Evolutionary conservation across 1,284 basidiomycete species (phyloP).

Genomic region (Agaricales sp.): DNA sequence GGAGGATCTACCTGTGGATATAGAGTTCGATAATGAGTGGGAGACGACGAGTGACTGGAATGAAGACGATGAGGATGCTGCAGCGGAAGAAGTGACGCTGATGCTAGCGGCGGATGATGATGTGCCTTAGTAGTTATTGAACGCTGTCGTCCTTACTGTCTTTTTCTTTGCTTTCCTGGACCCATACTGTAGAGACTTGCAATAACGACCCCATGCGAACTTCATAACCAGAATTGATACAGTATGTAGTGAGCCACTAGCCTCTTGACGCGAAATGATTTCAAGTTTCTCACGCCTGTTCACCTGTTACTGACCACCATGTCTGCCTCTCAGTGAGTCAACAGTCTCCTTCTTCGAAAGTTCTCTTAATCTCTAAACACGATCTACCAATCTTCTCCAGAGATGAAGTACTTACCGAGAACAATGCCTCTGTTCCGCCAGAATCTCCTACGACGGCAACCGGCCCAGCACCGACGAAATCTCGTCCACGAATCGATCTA

Average conservation of each 20-base stretch:
- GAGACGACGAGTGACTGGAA: slow-evolving; percentile 84
- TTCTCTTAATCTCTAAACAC: not conserved
- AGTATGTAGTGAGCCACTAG: too few relatives aligned
- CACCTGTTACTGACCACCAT: not conserved
- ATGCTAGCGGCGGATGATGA: not conserved
- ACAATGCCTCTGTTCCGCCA: not conserved
- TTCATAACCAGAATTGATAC: too few relatives aligned
- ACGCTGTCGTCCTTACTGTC: too few relatives aligned
- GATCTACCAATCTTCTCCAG: not conserved
- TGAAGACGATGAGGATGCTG: slow-evolving; percentile 76
- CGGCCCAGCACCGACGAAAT: slow-evolving; percentile 18
- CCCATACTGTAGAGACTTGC: not conserved
- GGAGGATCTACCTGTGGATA: slow-evolving; percentile 56
- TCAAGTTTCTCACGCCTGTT: not conserved
- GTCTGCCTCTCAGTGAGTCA: not conserved
- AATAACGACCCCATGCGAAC: too few relatives aligned
- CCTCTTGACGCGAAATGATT: too few relatives aligned
- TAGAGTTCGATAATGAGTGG: slow-evolving; percentile 92
- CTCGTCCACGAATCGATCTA: slow-evolving; percentile 61
- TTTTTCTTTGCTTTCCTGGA: not conserved
- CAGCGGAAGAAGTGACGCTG: slow-evolving; percentile 38
- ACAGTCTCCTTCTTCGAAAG: not conserved
- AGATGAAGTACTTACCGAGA: not conserved
- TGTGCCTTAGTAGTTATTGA: not conserved
- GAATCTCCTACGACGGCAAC: not conserved